Percentiles rank a stretch among this genome's conserved stretches.
Conservation (phyloP, 192 early-diverging fungal genomes). For the Backusella westeae region DNA sequence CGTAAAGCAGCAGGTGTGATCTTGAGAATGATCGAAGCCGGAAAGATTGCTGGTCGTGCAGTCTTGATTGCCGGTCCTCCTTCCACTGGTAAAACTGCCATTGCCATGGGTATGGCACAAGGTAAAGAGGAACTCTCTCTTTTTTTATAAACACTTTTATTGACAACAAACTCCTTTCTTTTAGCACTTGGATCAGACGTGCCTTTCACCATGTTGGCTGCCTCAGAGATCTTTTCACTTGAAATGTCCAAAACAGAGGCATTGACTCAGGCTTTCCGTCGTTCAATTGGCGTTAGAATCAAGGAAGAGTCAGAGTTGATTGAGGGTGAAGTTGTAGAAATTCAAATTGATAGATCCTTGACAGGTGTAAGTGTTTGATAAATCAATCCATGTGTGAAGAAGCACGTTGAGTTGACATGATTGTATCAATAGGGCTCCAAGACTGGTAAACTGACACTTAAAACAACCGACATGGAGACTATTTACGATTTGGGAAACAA, state of each 20-base stretch:
- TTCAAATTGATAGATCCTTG: slow-evolving; percentile 92
- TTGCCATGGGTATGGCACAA: slow-evolving; percentile 87
- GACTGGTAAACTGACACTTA: slow-evolving; percentile 96
- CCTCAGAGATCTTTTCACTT: slow-evolving; percentile 97
- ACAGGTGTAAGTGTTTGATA: slow-evolving; percentile 70
- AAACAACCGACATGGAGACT: slow-evolving; percentile 99
- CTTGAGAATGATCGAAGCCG: slow-evolving; percentile 95
- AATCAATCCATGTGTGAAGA: neutral
- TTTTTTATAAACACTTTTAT: neutral
- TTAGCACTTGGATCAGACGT: slow-evolving; percentile 90
- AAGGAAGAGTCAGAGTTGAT: slow-evolving; percentile 99
- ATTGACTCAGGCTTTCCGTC: slow-evolving; percentile 95
- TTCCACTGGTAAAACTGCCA: slow-evolving; percentile 98
- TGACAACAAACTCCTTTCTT: neutral
- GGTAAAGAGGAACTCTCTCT: slow-evolving; percentile 6
- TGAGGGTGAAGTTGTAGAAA: slow-evolving; percentile 98
- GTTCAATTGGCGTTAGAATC: slow-evolving; percentile 96
- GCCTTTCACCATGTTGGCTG: slow-evolving; percentile 96
- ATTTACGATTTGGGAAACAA: slow-evolving; percentile 98
- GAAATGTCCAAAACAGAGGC: slow-evolving; percentile 99
- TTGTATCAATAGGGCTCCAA: slow-evolving; percentile 69
- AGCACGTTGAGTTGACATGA: neutral
- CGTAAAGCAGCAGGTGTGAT: slow-evolving; percentile 96
- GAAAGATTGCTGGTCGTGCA: slow-evolving; percentile 95
- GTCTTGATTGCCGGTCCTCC: slow-evolving; percentile 99